Evolutionary conservation across 768 basidiomycete species (phyloP).

Genomic region (Tricholoma hemisulphureum): DNA sequence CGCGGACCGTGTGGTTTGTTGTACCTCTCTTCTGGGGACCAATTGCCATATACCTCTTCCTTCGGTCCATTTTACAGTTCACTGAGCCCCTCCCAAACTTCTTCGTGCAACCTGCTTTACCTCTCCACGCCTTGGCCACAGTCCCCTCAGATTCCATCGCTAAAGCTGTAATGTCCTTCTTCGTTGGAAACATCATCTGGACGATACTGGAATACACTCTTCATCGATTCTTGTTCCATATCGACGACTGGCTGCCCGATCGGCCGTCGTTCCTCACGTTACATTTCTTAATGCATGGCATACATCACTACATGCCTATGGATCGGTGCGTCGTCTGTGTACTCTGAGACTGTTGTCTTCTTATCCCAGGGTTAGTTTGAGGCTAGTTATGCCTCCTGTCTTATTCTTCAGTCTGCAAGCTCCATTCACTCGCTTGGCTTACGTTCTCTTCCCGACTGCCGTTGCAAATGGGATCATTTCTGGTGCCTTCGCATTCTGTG

Average conservation of each 20-base stretch:
- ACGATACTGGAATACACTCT: slow-evolving; percentile 89
- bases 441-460: slow-evolving; percentile 76
- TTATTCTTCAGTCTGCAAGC: slow-evolving; percentile 74
- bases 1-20: slow-evolving; percentile 90
- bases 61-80: slow-evolving; percentile 83
- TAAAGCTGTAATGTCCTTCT: slow-evolving; percentile 67
- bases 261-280: slow-evolving; percentile 71
- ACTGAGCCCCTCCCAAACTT: slow-evolving; percentile 66
- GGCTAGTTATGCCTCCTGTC: slow-evolving; percentile 95
- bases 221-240: slow-evolving; percentile 97
- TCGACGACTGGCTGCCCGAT: slow-evolving; percentile 88
- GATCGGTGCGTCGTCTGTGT: slow-evolving; percentile 57
- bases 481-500: slow-evolving; percentile 78
- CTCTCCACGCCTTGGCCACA: slow-evolving; percentile 44
- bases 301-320: slow-evolving; percentile 98
- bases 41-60: slow-evolving; percentile 74
- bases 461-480: slow-evolving; percentile 91
- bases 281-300: slow-evolving; percentile 92
- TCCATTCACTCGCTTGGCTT: slow-evolving; percentile 86
- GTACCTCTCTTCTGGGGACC: slow-evolving; percentile 92
- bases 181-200: slow-evolving; percentile 88
- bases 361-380: slow-evolving; percentile 47
- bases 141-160: slow-evolving; percentile 51
- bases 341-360: neutral
- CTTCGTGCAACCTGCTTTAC: slow-evolving; percentile 52